A percentile compares a stretch with the other conserved stretches of the same genome.
Conservation (phyloP, 352 stramenopile genomes). For the Phytopythium aichiense region DNA sequence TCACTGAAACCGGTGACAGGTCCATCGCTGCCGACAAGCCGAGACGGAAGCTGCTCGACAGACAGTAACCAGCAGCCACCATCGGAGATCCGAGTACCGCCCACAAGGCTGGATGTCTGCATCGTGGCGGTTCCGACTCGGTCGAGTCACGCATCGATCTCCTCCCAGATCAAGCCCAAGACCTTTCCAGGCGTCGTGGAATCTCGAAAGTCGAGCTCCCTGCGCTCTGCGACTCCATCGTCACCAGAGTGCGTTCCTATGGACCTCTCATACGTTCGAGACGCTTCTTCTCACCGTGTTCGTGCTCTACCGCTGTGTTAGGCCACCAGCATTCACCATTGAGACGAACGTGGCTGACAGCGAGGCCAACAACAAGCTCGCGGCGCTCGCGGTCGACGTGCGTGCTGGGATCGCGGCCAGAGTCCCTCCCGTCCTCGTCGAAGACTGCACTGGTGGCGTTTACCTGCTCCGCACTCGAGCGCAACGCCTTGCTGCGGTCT, state of each 20-base stretch:
- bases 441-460: slow-evolving; percentile 61
- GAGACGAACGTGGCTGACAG: not conserved
- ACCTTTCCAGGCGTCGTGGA: not conserved
- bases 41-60: not conserved
- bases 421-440: slow-evolving; percentile 35
- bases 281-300: not conserved
- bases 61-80: not conserved
- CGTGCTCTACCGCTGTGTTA: not conserved
- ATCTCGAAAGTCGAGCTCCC: not conserved
- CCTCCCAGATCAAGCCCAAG: not conserved
- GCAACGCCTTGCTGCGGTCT: slow-evolving; percentile 44
- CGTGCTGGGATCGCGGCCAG: slow-evolving; percentile 15
- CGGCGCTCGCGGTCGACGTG: not conserved
- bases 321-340: not conserved
- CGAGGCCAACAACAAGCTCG: not conserved
- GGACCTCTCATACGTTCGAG: not conserved
- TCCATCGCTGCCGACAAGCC: not conserved
- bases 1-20: not conserved
- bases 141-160: not conserved
- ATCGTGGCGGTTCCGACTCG: too few species aligned
- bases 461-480: slow-evolving; percentile 51
- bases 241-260: not conserved
- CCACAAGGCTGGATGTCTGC: too few species aligned
- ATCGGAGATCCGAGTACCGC: not conserved
- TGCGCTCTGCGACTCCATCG: not conserved